Evolutionary conservation across 164 flowering plant species (phyloP).

Genomic region (Vitis rotundifolia): DNA sequence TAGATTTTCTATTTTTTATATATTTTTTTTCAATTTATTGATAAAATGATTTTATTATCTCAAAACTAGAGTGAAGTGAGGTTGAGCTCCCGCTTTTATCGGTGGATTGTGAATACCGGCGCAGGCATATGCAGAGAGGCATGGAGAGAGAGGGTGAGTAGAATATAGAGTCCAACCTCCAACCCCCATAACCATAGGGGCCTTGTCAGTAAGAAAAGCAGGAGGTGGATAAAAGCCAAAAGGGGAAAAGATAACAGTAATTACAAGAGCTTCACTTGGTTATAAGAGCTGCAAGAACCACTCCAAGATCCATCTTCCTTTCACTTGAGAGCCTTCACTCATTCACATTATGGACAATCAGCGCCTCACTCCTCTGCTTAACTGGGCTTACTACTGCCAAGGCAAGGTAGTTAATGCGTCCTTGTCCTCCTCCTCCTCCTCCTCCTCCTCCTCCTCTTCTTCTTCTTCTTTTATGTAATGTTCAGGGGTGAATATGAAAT

Average conservation of each 20-base stretch:
- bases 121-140: neutral
- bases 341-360: constrained; percentile 48
- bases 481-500: neutral
- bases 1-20: too few relatives aligned
- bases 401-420: constrained; percentile 57
- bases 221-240: too few relatives aligned
- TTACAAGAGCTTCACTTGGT: neutral
- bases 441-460: neutral
- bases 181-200: too few relatives aligned
- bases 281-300: constrained; percentile 26
- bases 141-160: constrained; percentile 8
- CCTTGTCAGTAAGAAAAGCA: too few relatives aligned
- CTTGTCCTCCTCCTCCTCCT: neutral
- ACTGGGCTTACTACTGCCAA: constrained; percentile 58
- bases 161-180: neutral
- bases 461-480: constrained; percentile 3
- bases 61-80: neutral
- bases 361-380: constrained; percentile 38
- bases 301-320: constrained; percentile 16
- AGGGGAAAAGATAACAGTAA: constrained; percentile 9
- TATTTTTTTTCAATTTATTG: too few relatives aligned
- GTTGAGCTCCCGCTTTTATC: constrained; percentile 29
- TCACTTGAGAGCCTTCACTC: constrained; percentile 3
- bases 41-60: neutral
- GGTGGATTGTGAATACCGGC: constrained; percentile 14